Conservation (phyloP, 2,329 filamentous ascomycete species). For the Neofusicoccum umdonicola region DNA sequence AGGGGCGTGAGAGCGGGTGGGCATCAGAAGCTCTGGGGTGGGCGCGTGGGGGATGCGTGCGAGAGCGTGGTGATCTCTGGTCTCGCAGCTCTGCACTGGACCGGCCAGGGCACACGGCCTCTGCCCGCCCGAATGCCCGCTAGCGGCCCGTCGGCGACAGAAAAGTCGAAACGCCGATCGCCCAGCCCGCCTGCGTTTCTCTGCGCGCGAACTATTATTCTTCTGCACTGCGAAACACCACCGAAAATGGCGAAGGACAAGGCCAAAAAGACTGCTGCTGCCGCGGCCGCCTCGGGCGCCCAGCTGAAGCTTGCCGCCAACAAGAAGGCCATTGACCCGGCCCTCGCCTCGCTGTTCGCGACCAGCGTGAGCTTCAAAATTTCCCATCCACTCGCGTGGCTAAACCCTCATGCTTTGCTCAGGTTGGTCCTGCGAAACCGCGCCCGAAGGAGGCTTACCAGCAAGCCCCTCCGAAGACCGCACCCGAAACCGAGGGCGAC, state of each 20-base stretch:
- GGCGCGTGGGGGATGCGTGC: background rate
- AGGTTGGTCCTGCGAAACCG: conserved; percentile 38
- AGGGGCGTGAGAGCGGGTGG: background rate
- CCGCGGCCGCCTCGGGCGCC: background rate
- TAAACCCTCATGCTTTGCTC: background rate
- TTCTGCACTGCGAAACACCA: background rate
- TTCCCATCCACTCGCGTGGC: conserved; percentile 5
- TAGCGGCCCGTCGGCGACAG: conserved; percentile 4
- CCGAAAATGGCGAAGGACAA: conserved; percentile 34
- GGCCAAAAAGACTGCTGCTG: conserved; percentile 1
- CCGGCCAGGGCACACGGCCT: conserved; percentile 7
- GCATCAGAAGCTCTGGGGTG: conserved; percentile 1
- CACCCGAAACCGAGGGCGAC: conserved; percentile 42
- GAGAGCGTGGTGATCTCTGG: conserved; percentile 5
- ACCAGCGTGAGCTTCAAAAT: conserved; percentile 33
- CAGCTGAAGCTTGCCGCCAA: conserved; percentile 25
- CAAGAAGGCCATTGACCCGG: conserved; percentile 42
- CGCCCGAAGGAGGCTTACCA: conserved; percentile 43
- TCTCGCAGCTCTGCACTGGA: conserved; percentile 14
- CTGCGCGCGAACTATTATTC: background rate
- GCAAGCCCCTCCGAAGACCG: conserved; percentile 24
- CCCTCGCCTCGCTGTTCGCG: conserved; percentile 49
- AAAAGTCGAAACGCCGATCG: conserved; percentile 15
- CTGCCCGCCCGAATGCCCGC: conserved; percentile 8
- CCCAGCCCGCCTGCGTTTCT: conserved; percentile 7